A percentile compares a stretch with the other conserved stretches of the same genome.
Conservation (phyloP, 805 yeast genomes). For the Nakazawaea ishiwadae region DNA sequence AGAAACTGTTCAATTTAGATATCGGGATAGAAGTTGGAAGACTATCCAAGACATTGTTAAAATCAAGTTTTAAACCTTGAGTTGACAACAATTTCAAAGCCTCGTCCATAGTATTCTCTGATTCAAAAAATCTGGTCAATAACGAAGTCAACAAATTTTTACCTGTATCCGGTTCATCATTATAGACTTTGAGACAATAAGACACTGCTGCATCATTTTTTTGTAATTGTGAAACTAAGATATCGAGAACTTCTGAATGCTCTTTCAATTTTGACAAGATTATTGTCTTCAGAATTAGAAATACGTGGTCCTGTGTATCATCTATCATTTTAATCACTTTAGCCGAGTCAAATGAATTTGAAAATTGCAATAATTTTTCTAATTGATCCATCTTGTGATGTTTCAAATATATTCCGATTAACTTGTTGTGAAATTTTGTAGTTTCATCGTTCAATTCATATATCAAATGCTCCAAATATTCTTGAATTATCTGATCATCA, state of each 20-base stretch:
- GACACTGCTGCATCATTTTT: slow-evolving; percentile 55
- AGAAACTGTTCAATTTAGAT: slow-evolving; percentile 33
- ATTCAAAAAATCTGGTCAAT: slow-evolving; percentile 28
- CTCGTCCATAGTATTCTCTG: background rate
- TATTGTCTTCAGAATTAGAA: slow-evolving; percentile 45
- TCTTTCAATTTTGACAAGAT: slow-evolving; percentile 56
- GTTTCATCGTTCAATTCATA: slow-evolving; percentile 32
- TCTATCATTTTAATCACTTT: slow-evolving; percentile 30
- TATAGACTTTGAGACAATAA: slow-evolving; percentile 51
- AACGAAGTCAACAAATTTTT: slow-evolving; percentile 41
- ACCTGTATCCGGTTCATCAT: slow-evolving; percentile 32
- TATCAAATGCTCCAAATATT: slow-evolving; percentile 51
- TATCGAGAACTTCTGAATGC: slow-evolving; percentile 58
- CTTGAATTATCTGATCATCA: slow-evolving; percentile 24
- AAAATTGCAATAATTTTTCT: slow-evolving; percentile 27
- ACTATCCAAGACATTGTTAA: slow-evolving; percentile 35
- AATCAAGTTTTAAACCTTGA: slow-evolving; percentile 36
- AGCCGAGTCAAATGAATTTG: slow-evolving; percentile 34
- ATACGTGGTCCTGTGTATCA: slow-evolving; percentile 14
- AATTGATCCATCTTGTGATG: slow-evolving; percentile 23
- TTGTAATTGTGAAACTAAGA: slow-evolving; percentile 51
- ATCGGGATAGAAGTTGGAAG: slow-evolving; percentile 51
- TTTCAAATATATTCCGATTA: slow-evolving; percentile 41
- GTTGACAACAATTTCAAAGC: slow-evolving; percentile 36
- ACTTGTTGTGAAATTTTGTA: slow-evolving; percentile 34